Conservation (phyloP, 1,284 basidiomycete species). For the Fomitopsis schrenkii region DNA sequence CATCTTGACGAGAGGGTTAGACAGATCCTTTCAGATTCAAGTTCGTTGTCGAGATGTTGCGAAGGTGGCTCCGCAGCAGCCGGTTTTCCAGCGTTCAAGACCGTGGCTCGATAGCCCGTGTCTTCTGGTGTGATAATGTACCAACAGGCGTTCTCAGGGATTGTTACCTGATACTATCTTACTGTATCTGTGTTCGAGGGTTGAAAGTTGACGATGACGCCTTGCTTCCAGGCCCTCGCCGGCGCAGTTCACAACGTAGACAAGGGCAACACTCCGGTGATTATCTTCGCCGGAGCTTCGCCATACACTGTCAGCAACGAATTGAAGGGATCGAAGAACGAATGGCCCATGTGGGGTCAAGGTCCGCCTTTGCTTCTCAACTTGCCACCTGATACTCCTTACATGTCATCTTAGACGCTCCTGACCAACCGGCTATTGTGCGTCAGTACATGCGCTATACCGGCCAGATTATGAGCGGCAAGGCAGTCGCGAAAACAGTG, state of each 20-base stretch:
- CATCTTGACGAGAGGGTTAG: too few relatives aligned
- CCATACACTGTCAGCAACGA: conserved; percentile 54
- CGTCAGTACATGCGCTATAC: conserved; percentile 71
- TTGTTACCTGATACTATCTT: too few relatives aligned
- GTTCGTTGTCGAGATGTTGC: neutral
- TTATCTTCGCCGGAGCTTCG: conserved; percentile 69
- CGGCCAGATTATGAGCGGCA: conserved; percentile 52
- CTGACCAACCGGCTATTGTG: conserved; percentile 63
- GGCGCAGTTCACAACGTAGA: conserved; percentile 73
- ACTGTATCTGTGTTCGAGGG: neutral
- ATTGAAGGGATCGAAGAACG: conserved; percentile 60
- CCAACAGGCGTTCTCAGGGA: too few relatives aligned
- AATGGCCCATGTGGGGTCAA: conserved; percentile 73
- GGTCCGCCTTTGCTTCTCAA: conserved; percentile 30
- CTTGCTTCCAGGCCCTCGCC: conserved; percentile 46
- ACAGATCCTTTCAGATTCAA: neutral
- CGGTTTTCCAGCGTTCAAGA: too few relatives aligned
- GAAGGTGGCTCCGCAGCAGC: neutral
- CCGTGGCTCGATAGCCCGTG: too few relatives aligned
- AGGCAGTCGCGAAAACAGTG: conserved; percentile 44
- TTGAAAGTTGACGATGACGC: neutral
- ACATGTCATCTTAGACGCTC: conserved; percentile 42
- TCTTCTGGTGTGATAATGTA: too few relatives aligned
- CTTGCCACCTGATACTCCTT: neutral
- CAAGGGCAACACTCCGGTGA: conserved; percentile 53